phyloP scores from a whole-genome alignment of 345 rosid species.

The Populus pruinosa region DNA sequence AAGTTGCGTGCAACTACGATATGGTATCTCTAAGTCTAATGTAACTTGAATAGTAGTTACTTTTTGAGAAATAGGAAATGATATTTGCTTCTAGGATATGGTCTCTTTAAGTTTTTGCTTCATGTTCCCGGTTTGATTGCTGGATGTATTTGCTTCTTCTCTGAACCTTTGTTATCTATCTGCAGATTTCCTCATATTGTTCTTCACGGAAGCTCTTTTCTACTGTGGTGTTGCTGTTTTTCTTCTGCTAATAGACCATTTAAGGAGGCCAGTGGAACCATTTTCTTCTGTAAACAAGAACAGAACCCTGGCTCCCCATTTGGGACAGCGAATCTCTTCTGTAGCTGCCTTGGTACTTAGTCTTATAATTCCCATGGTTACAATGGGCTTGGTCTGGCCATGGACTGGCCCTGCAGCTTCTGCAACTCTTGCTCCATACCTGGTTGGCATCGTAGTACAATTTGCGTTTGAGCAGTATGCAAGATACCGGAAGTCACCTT shows the following conservation, averaged over 20 bases:
- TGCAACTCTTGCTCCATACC: constrained; percentile 95
- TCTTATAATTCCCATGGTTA: constrained; percentile 88
- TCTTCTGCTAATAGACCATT: constrained; percentile 61
- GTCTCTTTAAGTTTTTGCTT: neutral
- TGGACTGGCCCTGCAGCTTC: constrained; percentile 99
- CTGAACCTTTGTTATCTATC: constrained; percentile 11
- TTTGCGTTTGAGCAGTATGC: constrained; percentile 92
- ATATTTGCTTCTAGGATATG: neutral
- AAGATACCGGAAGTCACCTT: constrained; percentile 66
- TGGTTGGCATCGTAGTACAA: constrained; percentile 86
- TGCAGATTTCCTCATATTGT: constrained; percentile 92
- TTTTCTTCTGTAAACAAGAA: constrained; percentile 20
- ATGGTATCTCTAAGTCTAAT: neutral
- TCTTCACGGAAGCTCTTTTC: constrained; percentile 98
- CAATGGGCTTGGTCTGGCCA: constrained; percentile 99
- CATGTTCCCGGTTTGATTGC: constrained; percentile 1
- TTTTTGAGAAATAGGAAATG: neutral
- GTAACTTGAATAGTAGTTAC: neutral
- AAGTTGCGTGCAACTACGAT: neutral
- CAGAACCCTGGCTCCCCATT: constrained; percentile 34
- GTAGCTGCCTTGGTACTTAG: constrained; percentile 87
- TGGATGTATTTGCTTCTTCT: neutral
- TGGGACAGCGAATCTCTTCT: constrained; percentile 77
- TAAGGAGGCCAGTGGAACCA: constrained; percentile 45
- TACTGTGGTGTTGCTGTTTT: constrained; percentile 80